Conservation (phyloP, 2,329 filamentous ascomycete genomes). For the Talaromyces sp. region DNA sequence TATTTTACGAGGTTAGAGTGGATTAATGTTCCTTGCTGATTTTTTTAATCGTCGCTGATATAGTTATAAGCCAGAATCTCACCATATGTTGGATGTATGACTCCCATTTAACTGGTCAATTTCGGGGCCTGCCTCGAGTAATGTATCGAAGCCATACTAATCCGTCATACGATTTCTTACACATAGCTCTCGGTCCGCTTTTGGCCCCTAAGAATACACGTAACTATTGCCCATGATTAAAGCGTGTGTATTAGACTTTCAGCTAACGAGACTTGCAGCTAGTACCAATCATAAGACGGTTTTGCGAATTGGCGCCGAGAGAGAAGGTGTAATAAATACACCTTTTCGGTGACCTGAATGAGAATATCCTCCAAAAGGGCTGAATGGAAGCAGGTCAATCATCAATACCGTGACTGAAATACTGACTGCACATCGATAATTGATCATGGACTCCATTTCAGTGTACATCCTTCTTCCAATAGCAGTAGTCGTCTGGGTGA, state of each 20-base stretch:
- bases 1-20: not conserved
- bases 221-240: not conserved
- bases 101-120: not conserved
- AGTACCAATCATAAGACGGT: not conserved
- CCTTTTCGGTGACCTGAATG: not conserved
- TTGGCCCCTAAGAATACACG: not conserved
- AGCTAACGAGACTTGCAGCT: not conserved
- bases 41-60: not conserved
- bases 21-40: not conserved
- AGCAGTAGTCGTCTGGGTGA: not conserved
- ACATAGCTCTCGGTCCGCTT: not conserved
- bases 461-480: not conserved
- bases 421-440: not conserved
- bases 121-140: not conserved
- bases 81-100: not conserved
- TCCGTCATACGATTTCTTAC: not conserved
- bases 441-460: not conserved
- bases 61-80: not conserved
- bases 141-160: not conserved
- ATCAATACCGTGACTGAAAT: not conserved
- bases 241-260: not conserved
- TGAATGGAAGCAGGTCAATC: not conserved
- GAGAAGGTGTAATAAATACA: not conserved
- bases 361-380: not conserved
- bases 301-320: not conserved